These are phyloP conservation scores for Sequoia sempervirens DNA, from an alignment of 75 land plant species.

Conservation along the genomic window DNA sequence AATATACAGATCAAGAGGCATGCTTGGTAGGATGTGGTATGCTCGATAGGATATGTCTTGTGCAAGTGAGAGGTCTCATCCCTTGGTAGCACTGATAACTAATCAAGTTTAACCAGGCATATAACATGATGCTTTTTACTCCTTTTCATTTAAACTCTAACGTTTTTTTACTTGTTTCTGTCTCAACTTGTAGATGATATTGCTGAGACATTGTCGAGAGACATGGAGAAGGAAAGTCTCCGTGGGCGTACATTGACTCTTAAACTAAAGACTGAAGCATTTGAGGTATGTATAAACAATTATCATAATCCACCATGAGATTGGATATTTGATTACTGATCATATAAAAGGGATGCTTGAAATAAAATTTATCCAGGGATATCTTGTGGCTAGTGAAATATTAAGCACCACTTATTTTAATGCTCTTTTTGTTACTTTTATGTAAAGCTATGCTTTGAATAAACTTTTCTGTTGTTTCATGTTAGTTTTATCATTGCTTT, in stretches of 20 bases:
- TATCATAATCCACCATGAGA: neutral
- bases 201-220: conserved; percentile 59
- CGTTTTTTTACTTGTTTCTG: neutral
- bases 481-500: neutral
- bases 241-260: conserved; percentile 77
- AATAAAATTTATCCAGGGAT: neutral
- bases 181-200: conserved; percentile 45
- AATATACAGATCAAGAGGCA: too few relatives aligned
- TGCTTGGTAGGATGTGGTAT: too few relatives aligned
- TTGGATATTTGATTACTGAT: conserved; percentile 1
- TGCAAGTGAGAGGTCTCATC: too few relatives aligned
- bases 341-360: neutral
- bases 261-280: conserved; percentile 77
- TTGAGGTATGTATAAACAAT: conserved; percentile 52
- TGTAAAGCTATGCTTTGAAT: neutral
- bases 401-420: neutral
- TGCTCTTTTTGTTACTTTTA: neutral
- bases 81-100: too few relatives aligned
- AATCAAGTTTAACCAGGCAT: too few relatives aligned
- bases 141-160: neutral
- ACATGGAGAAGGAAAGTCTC: conserved; percentile 74
- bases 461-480: neutral
- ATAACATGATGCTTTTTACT: too few relatives aligned
- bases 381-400: neutral
- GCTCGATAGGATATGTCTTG: too few relatives aligned